Percentiles rank a stretch among this genome's conserved stretches.
These are phyloP conservation scores for Dalbergia oliveri DNA, from an alignment of 306 rosid genomes.

Conservation along the genomic window DNA sequence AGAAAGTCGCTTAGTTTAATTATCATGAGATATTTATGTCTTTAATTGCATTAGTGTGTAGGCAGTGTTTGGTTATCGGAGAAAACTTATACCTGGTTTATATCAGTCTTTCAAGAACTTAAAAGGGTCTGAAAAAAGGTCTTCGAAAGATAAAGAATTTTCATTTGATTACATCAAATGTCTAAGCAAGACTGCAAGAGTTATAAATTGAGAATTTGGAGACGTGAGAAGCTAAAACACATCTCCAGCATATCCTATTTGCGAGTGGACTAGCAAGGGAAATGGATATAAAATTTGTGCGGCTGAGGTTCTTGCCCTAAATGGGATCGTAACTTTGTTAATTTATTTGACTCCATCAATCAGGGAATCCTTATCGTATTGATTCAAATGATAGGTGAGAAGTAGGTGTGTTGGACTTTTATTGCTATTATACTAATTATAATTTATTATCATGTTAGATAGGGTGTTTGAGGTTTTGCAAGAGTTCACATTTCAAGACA, in stretches of 20 bases:
- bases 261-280: background rate
- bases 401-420: conserved; percentile 18
- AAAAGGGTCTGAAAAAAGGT: background rate
- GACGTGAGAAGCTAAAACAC: conserved; percentile 34
- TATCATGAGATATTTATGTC: background rate
- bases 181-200: background rate
- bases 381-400: conserved; percentile 22
- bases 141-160: background rate
- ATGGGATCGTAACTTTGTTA: background rate
- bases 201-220: background rate
- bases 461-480: background rate
- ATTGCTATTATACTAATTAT: background rate
- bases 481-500: background rate
- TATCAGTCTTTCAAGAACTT: background rate
- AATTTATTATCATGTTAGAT: background rate
- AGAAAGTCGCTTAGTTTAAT: background rate
- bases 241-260: background rate
- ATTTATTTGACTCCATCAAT: conserved; percentile 23
- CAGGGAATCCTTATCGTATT: conserved; percentile 35
- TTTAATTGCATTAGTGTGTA: background rate
- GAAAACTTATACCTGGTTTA: background rate
- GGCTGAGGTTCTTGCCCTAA: conserved; percentile 26
- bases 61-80: background rate
- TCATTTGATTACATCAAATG: background rate
- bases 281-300: conserved; percentile 12